Evolutionary conservation across 2,329 filamentous ascomycete genomes (phyloP).

Genomic region (Ophioceras dolichostomum): DNA sequence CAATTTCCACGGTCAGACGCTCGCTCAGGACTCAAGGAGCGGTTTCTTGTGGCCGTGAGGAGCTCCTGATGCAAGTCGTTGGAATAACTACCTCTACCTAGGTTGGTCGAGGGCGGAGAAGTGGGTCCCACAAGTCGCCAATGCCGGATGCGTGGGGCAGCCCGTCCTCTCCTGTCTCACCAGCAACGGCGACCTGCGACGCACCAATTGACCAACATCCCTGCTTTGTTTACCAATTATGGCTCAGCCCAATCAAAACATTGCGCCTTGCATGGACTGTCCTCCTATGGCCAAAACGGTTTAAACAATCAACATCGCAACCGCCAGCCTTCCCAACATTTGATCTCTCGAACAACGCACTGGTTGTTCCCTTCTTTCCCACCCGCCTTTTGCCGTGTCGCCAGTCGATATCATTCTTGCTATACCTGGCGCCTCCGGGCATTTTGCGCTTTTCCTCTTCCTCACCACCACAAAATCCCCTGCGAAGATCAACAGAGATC

Average conservation of each 20-base stretch:
- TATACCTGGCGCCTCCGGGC: background rate
- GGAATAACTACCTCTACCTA: too few species aligned
- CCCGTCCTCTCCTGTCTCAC: background rate
- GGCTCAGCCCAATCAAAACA: background rate
- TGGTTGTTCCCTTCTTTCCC: background rate
- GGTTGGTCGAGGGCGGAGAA: too few species aligned
- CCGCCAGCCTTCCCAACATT: background rate
- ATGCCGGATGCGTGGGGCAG: background rate
- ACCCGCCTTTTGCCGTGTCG: background rate
- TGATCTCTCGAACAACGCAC: background rate
- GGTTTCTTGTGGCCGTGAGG: too few species aligned
- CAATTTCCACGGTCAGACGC: too few species aligned
- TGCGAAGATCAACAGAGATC: too few species aligned
- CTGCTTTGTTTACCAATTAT: background rate
- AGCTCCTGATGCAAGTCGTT: too few species aligned
- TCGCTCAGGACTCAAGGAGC: too few species aligned
- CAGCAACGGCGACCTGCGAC: background rate
- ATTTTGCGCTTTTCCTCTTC: background rate
- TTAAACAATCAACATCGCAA: background rate
- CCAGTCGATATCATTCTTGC: conserved; percentile 1
- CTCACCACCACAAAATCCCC: background rate
- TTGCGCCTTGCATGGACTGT: background rate
- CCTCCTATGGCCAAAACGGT: background rate
- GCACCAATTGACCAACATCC: background rate
- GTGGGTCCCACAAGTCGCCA: too few species aligned